Conservation (phyloP, 495 filamentous ascomycete genomes). For the Tuber borchii region DNA sequence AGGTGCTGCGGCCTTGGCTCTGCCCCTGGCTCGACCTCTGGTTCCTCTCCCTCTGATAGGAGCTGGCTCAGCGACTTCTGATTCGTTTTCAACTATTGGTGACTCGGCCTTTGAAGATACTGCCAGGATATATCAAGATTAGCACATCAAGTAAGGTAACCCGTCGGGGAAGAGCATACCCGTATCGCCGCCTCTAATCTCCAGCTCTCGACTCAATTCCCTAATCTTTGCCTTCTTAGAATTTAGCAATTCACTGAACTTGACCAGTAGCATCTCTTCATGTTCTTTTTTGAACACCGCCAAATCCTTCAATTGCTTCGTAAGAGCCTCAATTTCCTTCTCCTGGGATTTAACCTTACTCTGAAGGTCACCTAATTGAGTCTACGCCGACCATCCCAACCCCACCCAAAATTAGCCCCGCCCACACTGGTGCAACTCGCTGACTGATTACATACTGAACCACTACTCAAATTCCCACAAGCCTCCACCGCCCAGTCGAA, state of each 20-base stretch:
- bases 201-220: conserved; percentile 26
- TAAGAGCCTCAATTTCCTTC: conserved; percentile 47
- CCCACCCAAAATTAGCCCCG: not conserved
- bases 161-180: not conserved
- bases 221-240: conserved; percentile 38
- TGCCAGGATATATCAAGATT: not conserved
- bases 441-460: not conserved
- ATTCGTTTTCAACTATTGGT: not conserved
- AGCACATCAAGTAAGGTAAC: not conserved
- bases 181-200: conserved; percentile 4
- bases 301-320: conserved; percentile 48
- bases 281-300: conserved; percentile 48
- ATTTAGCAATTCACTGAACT: conserved; percentile 38
- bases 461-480: conserved; percentile 23
- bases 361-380: conserved; percentile 17
- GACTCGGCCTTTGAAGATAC: not conserved
- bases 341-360: conserved; percentile 33
- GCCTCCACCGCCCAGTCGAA: conserved; percentile 39
- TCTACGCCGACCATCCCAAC: not conserved
- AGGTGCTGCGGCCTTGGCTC: conserved; percentile 12
- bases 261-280: conserved; percentile 42
- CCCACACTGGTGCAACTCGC: not conserved
- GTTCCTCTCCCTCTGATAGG: not conserved
- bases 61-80: not conserved
- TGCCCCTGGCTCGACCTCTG: conserved; percentile 4